Base-by-base conservation (phyloP, 129 eudicot genomes). In the Escallonia herrerae region DNA sequence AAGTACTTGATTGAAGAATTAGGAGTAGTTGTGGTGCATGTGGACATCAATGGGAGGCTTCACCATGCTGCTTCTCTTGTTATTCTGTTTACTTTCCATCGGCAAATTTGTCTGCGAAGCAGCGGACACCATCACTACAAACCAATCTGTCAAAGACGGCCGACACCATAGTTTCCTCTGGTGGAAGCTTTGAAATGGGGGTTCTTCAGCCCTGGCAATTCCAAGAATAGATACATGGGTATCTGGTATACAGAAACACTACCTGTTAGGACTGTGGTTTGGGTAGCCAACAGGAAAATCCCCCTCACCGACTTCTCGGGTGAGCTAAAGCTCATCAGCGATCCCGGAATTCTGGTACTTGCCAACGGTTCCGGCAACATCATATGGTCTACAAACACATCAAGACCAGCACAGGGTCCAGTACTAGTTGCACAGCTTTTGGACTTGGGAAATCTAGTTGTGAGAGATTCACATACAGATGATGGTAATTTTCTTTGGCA, bases 391-490 rank as follows among this genome's bases (percentile, higher is more conserved):
- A 54, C 72, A 2, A 67, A 55, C 43, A 54, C 72, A 11, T 67
- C 72, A 9, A 12, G 15, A 55, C 4, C 41, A 0, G 43, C 70
- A 15, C 12, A 4, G 13, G 57, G 57, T 42, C 68, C 71, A 45
- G 60, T 68, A 8, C 66, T 73, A 8, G 45, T 66, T 56, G 77
- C 77, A 0, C 60, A 62, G 51, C 80, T 83, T 44, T 46, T 56
- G 1, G 84, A 79, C 50, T 10, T 55, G 3, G 88, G 84, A 7
- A 83, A 83, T 73, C 72, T 83, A 10, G 75, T 72, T 0, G 47
- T 83, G 49, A 53, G 40, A 3, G 78, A 64, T 3, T 43, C 12
- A 7, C 67, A 48, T 47, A 48, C 63, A 11, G 3, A 51, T 9
- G 37, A 65, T 2, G 43, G 50, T 7, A 65, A 58, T 60, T n/a